These are phyloP conservation scores for Acidiella bohemica DNA, from an alignment of 495 filamentous ascomycete species.

Conservation along the genomic window DNA sequence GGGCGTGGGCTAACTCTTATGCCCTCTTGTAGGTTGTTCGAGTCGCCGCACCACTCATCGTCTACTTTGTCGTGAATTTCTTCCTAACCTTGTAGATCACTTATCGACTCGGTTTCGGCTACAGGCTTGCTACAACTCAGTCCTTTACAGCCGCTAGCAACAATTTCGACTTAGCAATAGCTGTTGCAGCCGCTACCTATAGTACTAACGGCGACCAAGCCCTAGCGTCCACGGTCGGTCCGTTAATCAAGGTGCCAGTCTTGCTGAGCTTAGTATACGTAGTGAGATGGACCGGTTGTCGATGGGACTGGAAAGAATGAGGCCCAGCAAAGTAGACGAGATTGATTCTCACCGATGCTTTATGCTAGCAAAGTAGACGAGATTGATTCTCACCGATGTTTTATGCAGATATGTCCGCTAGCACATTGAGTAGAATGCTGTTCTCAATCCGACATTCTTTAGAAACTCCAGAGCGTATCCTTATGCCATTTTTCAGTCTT, in stretches of 20 bases:
- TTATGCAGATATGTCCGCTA: too few species aligned
- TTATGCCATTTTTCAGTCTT: too few species aligned
- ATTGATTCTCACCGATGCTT: too few species aligned
- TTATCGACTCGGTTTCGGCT: constrained; percentile 50
- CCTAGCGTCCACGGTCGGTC: constrained; percentile 74
- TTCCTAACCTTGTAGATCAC: constrained; percentile 46
- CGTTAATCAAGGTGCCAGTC: constrained; percentile 71
- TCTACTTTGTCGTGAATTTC: constrained; percentile 71
- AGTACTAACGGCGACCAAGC: constrained; percentile 71
- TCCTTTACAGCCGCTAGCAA: constrained; percentile 91
- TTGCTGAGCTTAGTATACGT: constrained; percentile 5
- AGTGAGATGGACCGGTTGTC: neutral
- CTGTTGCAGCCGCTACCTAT: constrained; percentile 75
- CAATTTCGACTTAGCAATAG: constrained; percentile 88
- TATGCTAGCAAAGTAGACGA: too few species aligned
- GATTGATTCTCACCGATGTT: too few species aligned
- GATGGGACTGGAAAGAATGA: neutral
- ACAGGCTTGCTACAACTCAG: constrained; percentile 59
- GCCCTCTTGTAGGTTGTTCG: constrained; percentile 46
- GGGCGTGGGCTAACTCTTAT: neutral
- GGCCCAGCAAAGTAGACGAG: too few species aligned
- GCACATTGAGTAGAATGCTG: too few species aligned
- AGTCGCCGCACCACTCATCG: constrained; percentile 63
- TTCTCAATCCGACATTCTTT: too few species aligned
- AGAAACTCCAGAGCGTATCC: too few species aligned